A percentile compares a stretch with the other conserved stretches of the same genome.
These are phyloP conservation scores for Penicillium sp. DNA, from an alignment of 2,329 filamentous ascomycete species.

Conservation along the genomic window DNA sequence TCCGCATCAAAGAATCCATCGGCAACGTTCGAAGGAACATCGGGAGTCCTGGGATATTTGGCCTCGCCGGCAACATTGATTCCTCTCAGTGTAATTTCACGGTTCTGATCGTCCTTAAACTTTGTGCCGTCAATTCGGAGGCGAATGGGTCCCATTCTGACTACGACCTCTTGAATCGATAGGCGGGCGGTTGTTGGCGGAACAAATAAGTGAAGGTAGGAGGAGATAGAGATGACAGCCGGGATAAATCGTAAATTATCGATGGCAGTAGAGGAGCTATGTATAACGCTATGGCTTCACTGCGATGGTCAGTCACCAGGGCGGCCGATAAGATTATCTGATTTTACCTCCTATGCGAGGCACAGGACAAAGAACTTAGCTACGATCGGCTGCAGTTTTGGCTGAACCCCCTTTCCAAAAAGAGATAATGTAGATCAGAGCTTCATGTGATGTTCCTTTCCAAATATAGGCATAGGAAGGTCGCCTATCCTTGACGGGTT, in stretches of 20 bases:
- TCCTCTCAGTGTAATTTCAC: constrained; percentile 86
- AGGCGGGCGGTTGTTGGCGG: neutral
- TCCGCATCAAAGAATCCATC: constrained; percentile 92
- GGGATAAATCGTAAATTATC: neutral
- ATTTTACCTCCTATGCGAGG: neutral
- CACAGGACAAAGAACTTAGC: neutral
- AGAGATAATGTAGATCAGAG: neutral
- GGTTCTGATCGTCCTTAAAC: constrained; percentile 80
- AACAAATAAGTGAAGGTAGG: neutral
- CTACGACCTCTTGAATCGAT: neutral
- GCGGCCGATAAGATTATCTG: neutral
- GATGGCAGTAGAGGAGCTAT: neutral
- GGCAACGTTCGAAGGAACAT: constrained; percentile 77
- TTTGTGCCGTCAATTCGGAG: constrained; percentile 82
- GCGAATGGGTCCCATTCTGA: constrained; percentile 72
- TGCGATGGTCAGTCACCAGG: neutral
- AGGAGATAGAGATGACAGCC: neutral
- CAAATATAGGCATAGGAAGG: neutral
- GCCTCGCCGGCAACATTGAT: constrained; percentile 93
- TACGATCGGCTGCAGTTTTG: neutral
- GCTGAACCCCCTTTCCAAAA: neutral
- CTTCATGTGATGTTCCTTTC: neutral
- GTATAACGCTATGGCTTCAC: neutral
- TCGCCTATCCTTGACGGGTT: neutral
- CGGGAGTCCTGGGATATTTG: constrained; percentile 82